These are phyloP conservation scores for Daldinia eschscholtzii DNA, from an alignment of 2,329 filamentous ascomycete species.

Conservation along the genomic window DNA sequence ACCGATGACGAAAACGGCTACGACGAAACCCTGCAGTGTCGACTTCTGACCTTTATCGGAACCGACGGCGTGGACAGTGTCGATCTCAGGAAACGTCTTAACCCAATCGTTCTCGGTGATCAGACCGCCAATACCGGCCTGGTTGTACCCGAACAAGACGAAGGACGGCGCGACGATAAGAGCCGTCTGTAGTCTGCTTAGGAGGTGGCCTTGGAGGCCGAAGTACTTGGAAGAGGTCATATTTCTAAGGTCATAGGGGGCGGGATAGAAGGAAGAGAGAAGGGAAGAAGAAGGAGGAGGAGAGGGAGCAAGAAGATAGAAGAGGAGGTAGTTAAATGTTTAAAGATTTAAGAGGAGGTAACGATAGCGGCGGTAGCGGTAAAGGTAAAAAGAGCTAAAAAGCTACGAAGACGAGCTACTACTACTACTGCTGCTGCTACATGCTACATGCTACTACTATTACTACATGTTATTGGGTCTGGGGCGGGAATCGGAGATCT, in stretches of 20 bases:
- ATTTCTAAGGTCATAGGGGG: conserved; percentile 27
- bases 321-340: neutral
- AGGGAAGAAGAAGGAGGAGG: neutral
- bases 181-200: conserved; percentile 56
- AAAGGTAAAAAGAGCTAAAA: conserved; percentile 1
- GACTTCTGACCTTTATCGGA: conserved; percentile 51
- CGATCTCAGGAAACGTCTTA: conserved; percentile 56
- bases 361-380: conserved; percentile 5
- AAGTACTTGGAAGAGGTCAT: conserved; percentile 44
- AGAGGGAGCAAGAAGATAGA: conserved; percentile 1
- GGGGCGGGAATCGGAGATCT: conserved; percentile 1
- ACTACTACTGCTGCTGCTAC: neutral
- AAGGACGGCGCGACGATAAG: conserved; percentile 60
- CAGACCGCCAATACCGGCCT: conserved; percentile 56
- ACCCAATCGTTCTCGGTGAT: conserved; percentile 53
- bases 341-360: neutral
- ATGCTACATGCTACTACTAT: neutral
- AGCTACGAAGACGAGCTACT: no score
- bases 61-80: conserved; percentile 54
- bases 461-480: neutral
- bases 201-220: conserved; percentile 54
- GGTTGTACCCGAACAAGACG: conserved; percentile 59
- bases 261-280: conserved; percentile 11
- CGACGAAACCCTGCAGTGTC: conserved; percentile 55
- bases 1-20: conserved; percentile 56